These are phyloP conservation scores for Drechslerella coelobrocha DNA, from an alignment of 2,329 filamentous ascomycete genomes.

Conservation along the genomic window DNA sequence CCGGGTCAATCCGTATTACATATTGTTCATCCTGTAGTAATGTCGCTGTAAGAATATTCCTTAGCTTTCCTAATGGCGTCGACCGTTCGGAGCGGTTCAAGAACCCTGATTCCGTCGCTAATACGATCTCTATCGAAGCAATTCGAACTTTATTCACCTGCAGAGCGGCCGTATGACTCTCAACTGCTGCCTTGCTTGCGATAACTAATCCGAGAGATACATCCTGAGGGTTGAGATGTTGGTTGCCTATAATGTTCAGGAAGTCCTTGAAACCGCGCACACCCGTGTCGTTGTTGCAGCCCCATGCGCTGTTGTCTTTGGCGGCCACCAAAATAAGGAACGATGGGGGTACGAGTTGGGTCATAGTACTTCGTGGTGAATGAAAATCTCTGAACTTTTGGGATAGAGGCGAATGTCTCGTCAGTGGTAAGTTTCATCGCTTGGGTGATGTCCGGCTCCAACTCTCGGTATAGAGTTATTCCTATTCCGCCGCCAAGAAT, in stretches of 20 bases:
- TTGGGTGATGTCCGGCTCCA: conserved; percentile 7
- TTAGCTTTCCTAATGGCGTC: not conserved
- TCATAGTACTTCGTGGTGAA: conserved; percentile 27
- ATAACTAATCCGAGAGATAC: conserved; percentile 19
- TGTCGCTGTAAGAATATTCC: conserved; percentile 19
- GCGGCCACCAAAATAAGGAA: conserved; percentile 16
- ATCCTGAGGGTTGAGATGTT: conserved; percentile 11
- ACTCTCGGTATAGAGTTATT: conserved; percentile 7
- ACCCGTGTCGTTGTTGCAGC: conserved; percentile 4
- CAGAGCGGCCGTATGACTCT: conserved; percentile 7
- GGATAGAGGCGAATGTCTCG: no score
- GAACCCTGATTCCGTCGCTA: conserved; percentile 13
- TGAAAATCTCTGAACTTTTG: conserved; percentile 7
- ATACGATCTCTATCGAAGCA: conserved; percentile 23
- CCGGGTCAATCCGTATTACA: conserved; percentile 21
- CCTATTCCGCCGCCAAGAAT: no score
- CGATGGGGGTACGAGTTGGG: conserved; percentile 1
- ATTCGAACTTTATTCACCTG: conserved; percentile 18
- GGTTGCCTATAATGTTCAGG: conserved; percentile 15
- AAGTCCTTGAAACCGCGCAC: conserved; percentile 21
- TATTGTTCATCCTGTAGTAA: conserved; percentile 8
- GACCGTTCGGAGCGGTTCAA: conserved; percentile 6
- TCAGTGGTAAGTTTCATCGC: no score
- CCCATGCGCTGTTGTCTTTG: conserved; percentile 22
- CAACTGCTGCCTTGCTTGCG: not conserved